Percentiles rank a stretch among this genome's conserved stretches.
Evolutionary conservation across 805 yeast species (phyloP).

Genomic region (Barnettozyma vustinii): DNA sequence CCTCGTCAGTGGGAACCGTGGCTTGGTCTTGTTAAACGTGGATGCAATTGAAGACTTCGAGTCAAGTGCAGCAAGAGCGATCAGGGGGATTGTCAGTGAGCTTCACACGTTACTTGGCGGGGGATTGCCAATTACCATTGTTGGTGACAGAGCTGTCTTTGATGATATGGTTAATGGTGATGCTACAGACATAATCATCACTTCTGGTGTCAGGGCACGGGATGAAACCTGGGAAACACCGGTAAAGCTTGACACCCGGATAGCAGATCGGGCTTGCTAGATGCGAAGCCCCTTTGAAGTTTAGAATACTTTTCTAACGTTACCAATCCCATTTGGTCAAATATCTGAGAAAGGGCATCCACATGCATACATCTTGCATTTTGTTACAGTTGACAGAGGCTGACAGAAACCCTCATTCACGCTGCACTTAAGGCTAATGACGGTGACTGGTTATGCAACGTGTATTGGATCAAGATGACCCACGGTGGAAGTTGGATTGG

Average conservation of each 20-base stretch:
- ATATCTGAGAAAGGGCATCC: too few species aligned
- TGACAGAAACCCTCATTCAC: too few species aligned
- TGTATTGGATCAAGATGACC: background rate
- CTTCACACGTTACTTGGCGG: background rate
- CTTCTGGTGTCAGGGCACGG: background rate
- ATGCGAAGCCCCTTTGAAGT: background rate
- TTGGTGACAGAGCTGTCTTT: background rate
- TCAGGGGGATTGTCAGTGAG: background rate
- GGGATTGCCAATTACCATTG: background rate
- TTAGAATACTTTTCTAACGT: background rate
- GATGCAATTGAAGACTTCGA: background rate
- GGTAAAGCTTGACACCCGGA: background rate
- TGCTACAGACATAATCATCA: background rate
- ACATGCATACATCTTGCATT: too few species aligned
- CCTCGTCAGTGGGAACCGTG: background rate
- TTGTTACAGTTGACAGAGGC: too few species aligned
- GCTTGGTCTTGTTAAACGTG: background rate
- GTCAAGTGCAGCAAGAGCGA: background rate
- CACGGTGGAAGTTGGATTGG: background rate
- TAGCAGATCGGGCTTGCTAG: background rate
- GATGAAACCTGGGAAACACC: background rate
- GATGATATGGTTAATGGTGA: background rate
- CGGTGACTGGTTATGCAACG: background rate
- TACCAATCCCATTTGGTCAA: too few species aligned
- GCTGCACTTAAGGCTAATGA: background rate